phyloP scores from a whole-genome alignment of 176 grass and related monocot genomes.

The Aegilops tauschii region DNA sequence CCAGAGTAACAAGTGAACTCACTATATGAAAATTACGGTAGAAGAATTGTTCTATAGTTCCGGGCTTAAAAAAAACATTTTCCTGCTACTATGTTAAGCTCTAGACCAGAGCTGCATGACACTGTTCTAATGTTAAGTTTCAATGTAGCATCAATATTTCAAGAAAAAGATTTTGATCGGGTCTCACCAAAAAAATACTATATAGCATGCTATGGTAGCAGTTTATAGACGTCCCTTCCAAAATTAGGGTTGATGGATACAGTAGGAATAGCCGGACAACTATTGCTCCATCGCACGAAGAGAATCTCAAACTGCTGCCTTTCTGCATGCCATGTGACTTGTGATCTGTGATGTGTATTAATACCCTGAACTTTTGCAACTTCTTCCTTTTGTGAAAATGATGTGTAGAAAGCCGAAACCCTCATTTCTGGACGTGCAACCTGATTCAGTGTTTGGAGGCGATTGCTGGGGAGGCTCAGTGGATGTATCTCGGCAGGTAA shows the following conservation, averaged over 20 bases:
- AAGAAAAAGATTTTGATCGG: neutral
- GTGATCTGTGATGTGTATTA: neutral
- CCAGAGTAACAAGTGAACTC: neutral
- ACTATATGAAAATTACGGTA: too few relatives aligned
- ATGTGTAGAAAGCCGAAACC: constrained; percentile 23
- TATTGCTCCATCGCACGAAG: neutral
- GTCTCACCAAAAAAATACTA: neutral
- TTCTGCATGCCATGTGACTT: constrained; percentile 14
- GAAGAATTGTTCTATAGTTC: too few relatives aligned
- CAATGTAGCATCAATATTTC: neutral
- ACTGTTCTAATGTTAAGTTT: neutral
- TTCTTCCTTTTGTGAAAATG: constrained; percentile 23
- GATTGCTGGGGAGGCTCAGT: constrained; percentile 9
- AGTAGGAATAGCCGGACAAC: constrained; percentile 7
- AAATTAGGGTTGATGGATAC: constrained; percentile 3
- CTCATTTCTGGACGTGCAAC: constrained; percentile 11
- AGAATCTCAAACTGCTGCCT: neutral
- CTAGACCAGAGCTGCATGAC: neutral
- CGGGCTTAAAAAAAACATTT: neutral
- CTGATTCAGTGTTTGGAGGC: constrained; percentile 44
- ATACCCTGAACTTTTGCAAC: neutral
- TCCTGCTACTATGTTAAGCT: neutral
- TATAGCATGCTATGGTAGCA: neutral
- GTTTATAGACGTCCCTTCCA: neutral
- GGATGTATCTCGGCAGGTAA: neutral